These are phyloP conservation scores for Tephrocybe sp. DNA, from an alignment of 768 basidiomycete genomes.

Conservation along the genomic window DNA sequence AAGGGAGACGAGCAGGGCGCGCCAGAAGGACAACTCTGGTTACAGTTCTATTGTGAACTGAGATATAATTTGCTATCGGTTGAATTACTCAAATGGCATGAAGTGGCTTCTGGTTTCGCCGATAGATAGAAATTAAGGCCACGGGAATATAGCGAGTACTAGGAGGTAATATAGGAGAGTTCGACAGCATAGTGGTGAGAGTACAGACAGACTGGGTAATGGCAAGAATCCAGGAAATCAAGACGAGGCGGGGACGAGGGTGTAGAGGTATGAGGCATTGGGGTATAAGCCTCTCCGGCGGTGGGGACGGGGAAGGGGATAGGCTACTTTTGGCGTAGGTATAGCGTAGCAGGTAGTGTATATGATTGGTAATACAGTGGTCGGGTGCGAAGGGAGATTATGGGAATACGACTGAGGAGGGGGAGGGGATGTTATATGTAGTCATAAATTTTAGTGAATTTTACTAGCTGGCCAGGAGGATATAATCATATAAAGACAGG, in stretches of 20 bases:
- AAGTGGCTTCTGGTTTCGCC: slow-evolving; percentile 1
- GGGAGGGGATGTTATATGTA: slow-evolving; percentile 9
- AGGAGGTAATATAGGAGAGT: slow-evolving; percentile 14
- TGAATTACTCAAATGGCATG: neutral
- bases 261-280: slow-evolving; percentile 6
- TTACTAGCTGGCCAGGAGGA: slow-evolving; percentile 13
- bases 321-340: slow-evolving; percentile 23
- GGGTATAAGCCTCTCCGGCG: slow-evolving; percentile 11
- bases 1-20: too few species aligned
- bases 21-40: too few species aligned
- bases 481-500: slow-evolving; percentile 14
- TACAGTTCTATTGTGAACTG: too few species aligned
- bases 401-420: slow-evolving; percentile 3
- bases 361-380: slow-evolving; percentile 18
- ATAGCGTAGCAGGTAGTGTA: slow-evolving; percentile 17
- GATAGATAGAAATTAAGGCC: slow-evolving; percentile 11
- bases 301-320: slow-evolving; percentile 12
- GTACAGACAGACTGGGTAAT: slow-evolving; percentile 15
- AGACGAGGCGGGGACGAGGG: neutral
- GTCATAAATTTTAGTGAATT: slow-evolving; percentile 17
- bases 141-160: slow-evolving; percentile 10
- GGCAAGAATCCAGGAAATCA: slow-evolving; percentile 5
- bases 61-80: neutral
- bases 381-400: neutral
- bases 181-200: slow-evolving; percentile 13